Base-by-base conservation (phyloP, 495 filamentous ascomycete species). In the Recurvomyces mirabilis region DNA sequence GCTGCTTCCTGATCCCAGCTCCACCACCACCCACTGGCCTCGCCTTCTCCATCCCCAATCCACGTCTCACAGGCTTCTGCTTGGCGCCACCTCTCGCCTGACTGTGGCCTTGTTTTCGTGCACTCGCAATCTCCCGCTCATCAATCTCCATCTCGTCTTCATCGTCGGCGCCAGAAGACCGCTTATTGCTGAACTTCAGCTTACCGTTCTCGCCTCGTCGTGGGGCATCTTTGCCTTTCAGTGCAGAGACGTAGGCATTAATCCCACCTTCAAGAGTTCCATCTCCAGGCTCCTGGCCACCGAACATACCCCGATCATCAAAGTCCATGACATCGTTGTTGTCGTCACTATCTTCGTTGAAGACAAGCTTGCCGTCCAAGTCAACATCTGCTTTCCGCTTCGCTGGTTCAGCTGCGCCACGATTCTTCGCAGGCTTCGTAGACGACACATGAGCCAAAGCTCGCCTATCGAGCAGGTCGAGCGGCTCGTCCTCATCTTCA, bases 401-500 rank as follows among this genome's bases (percentile, higher is more conserved):
- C 41, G 21, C 38, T 15, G 66, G 59, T 3, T 35, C 39, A 22
- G 22, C 28, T 26, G 23, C 36, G 38, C 51, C 43, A 51, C 73
- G 79, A 14, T 65, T 49, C 48, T 74, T 75, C 28, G 68, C 63
- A 1, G 91, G 91, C 60, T 84, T 87, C 12, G 85, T 93, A 4
- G 82, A 82, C 12, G 91, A 94, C 54, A 98, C 96, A 57, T 87
- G 85, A 19, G 85, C 89, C 14, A 98, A 71, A 10, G 91, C 86
- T 56, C 79, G 79, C 31, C 82, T 79, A 51, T 87, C 89, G 11
- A 98, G 74, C 19, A 98, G 71, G 68, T 98, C 91, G 23, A 98
- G 76, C 1, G 91, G 91, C 60, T 95, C 89, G 55, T 93, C 81
- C 45, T 87, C 82, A 47, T 86, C 79, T 67, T 96, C 93, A 51